Evolutionary conservation across 2,329 filamentous ascomycete species (phyloP).

Genomic region (Fusarium lateritium): DNA sequence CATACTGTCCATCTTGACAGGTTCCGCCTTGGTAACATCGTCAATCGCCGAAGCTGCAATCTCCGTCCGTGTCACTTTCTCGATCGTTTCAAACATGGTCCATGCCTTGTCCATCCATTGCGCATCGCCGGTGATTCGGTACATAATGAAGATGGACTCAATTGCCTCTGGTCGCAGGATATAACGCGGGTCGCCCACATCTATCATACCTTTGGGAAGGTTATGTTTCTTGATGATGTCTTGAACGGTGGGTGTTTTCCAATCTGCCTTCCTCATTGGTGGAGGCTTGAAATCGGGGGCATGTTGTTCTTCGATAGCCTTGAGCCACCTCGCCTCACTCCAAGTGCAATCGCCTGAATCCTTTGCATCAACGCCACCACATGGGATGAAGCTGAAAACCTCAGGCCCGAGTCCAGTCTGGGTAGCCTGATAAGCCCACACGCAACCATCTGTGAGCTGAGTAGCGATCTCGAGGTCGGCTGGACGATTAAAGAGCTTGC

Average conservation of each 20-base stretch:
- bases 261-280: slow-evolving; percentile 38
- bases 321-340: slow-evolving; percentile 52
- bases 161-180: slow-evolving; percentile 83
- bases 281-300: slow-evolving; percentile 45
- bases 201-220: slow-evolving; percentile 69
- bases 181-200: slow-evolving; percentile 70
- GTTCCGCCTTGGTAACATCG: slow-evolving; percentile 66
- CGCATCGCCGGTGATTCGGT: slow-evolving; percentile 77
- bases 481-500: slow-evolving; percentile 68
- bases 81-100: slow-evolving; percentile 79
- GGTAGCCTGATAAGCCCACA: slow-evolving; percentile 73
- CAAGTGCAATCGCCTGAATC: slow-evolving; percentile 54
- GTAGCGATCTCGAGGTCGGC: slow-evolving; percentile 71
- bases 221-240: slow-evolving; percentile 46
- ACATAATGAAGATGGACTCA: slow-evolving; percentile 85
- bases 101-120: slow-evolving; percentile 78
- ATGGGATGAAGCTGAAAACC: slow-evolving; percentile 65
- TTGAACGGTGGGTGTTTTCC: slow-evolving; percentile 46
- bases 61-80: slow-evolving; percentile 71
- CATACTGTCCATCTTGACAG: slow-evolving; percentile 71
- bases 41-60: slow-evolving; percentile 76
- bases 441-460: slow-evolving; percentile 73
- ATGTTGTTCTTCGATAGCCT: slow-evolving; percentile 46
- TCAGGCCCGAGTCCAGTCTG: slow-evolving; percentile 74
- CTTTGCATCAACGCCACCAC: slow-evolving; percentile 50